phyloP scores from a whole-genome alignment of 306 rosid species.

The Chamaecrista fasciculata region DNA sequence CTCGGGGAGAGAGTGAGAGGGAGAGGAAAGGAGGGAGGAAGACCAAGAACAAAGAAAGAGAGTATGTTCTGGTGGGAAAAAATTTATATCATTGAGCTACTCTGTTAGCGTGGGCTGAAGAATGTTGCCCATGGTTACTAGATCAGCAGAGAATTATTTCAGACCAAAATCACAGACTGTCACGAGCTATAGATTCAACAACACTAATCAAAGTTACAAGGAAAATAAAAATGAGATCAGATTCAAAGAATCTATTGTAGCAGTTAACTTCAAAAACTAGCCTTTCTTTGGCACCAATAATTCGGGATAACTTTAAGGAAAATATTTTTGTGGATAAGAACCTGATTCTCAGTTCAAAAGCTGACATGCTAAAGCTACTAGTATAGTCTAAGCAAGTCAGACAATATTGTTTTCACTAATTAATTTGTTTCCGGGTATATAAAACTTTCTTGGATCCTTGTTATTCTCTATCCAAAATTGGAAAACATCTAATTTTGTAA shows the following conservation, averaged over 20 bases:
- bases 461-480: neutral
- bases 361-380: constrained; percentile 30
- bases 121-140: constrained; percentile 20
- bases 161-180: constrained; percentile 21
- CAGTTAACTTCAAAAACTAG: constrained; percentile 30
- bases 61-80: constrained; percentile 29
- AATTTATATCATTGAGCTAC: constrained; percentile 19
- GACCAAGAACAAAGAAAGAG: neutral
- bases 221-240: constrained; percentile 7
- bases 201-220: constrained; percentile 9
- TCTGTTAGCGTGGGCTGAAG: constrained; percentile 19
- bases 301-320: constrained; percentile 33
- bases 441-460: neutral
- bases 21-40: neutral
- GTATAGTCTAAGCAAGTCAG: constrained; percentile 38
- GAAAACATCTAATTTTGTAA: neutral
- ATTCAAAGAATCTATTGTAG: constrained; percentile 36
- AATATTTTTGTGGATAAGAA: constrained; percentile 55
- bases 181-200: constrained; percentile 23
- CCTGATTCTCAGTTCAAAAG: constrained; percentile 45
- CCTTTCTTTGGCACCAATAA: neutral
- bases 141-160: constrained; percentile 2
- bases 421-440: neutral
- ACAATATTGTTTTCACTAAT: constrained; percentile 23
- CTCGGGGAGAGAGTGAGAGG: neutral